Base-by-base conservation (phyloP, 2,329 filamentous ascomycete genomes). In the Penicillium frequentans region DNA sequence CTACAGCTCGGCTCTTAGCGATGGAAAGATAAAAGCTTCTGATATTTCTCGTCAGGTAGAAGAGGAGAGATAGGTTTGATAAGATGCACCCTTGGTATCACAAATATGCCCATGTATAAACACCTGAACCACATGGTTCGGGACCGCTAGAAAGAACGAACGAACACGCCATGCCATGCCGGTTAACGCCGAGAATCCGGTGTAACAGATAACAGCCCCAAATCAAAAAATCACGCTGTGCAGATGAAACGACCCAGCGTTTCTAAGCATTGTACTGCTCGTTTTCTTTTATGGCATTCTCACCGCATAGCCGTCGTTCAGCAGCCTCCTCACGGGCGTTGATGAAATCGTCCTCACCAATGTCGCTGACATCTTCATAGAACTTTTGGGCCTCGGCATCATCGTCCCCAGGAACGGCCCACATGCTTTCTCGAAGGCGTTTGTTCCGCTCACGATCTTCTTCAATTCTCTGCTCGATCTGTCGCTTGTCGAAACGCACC, bases 361-460 rank as follows among this genome's bases (percentile, higher is more conserved):
- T 81, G 62, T 95, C 91, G 68, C 91, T 96, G 19, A 86, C 88
- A 70, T 96, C 91, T 42, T 95, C 91, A 89, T 90, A 96, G 63
- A 96, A 77, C 75, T 86, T 90, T 61, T 88, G 84, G 76, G 91
- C 88, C 75, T 98, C 93, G 8, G 87, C 84, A 26, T 84, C 81
- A 9, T 82, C 78, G 31, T 85, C 83, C 9, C 84, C 82, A 29
- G 85, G 85, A 2, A 96, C 87, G 0, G 92, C 91, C 95, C 96
- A 99, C 61, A 96, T 96, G 67, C 88, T 92, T 77, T 99, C 95
- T 23, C 95, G 81, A 68, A 93, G 80, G 44, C 93, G 81, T 81
- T 99, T 99, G 75, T 99, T 96, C 44, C 95, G 82, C 74, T 99
- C 95, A 3, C 95, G 82, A 74, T 99, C 95, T 76, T 99, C 96